phyloP scores from a whole-genome alignment of 129 eudicot genomes.

The Tanacetum coccineum region DNA sequence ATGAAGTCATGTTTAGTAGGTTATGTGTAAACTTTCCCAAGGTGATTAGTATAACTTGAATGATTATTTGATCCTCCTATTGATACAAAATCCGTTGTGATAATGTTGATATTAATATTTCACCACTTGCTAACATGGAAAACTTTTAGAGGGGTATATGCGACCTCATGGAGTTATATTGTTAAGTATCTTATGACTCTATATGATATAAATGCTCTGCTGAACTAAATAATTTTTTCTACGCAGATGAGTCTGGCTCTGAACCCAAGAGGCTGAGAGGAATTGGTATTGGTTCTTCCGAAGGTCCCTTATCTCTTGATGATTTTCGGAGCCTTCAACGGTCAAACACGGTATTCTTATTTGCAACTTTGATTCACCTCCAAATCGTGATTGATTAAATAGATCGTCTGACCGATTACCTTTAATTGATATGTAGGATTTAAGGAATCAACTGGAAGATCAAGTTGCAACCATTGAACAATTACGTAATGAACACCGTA shows the following conservation, averaged over 20 bases:
- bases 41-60: slow-evolving; percentile 4
- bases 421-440: slow-evolving; percentile 48
- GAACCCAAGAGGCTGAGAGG: slow-evolving; percentile 80
- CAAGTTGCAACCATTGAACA: slow-evolving; percentile 71
- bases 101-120: background rate
- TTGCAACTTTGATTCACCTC: slow-evolving; percentile 9
- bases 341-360: background rate
- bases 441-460: slow-evolving; percentile 83
- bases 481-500: slow-evolving; percentile 66
- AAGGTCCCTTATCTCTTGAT: no score
- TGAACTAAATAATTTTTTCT: slow-evolving; percentile 10
- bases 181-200: slow-evolving; percentile 1
- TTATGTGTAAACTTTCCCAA: slow-evolving; percentile 9
- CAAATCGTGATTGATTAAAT: slow-evolving; percentile 13
- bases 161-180: background rate
- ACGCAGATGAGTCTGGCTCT: slow-evolving; percentile 51
- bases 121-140: background rate
- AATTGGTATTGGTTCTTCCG: slow-evolving; percentile 40
- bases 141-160: background rate
- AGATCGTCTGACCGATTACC: slow-evolving; percentile 7
- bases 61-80: background rate
- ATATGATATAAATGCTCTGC: background rate
- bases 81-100: background rate
- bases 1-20: no score
- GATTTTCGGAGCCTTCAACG: no score